A percentile compares a stretch with the other conserved stretches of the same genome.
These are phyloP conservation scores for Cladosporium sp. DNA, from an alignment of 2,329 filamentous ascomycete species.

Conservation along the genomic window DNA sequence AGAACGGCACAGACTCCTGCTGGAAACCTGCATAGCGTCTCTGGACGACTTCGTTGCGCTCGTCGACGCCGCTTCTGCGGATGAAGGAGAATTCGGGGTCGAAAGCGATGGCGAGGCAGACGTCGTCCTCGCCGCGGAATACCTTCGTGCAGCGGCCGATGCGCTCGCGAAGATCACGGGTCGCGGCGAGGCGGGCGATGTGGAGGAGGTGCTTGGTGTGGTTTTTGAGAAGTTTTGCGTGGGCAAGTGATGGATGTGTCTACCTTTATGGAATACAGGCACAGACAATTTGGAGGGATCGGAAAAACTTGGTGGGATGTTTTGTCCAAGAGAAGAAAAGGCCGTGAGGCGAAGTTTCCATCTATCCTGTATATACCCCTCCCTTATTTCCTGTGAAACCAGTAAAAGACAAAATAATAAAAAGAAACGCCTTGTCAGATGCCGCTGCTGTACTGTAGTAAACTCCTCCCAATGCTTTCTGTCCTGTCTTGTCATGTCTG, in stretches of 20 bases:
- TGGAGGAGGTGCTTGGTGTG: slow-evolving; percentile 92
- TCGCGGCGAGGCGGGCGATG: slow-evolving; percentile 76
- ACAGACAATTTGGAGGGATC: no score
- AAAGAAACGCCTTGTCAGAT: neutral
- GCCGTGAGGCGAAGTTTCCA: no score
- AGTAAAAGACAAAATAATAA: neutral
- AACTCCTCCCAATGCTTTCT: neutral
- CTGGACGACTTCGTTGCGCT: slow-evolving; percentile 63
- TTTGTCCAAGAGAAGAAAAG: neutral
- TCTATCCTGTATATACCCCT: no score
- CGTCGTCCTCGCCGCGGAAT: slow-evolving; percentile 85
- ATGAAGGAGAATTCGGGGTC: slow-evolving; percentile 8
- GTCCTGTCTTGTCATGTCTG: neutral
- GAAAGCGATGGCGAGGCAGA: slow-evolving; percentile 56
- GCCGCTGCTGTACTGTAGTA: neutral
- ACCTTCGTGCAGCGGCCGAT: slow-evolving; percentile 74
- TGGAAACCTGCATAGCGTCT: slow-evolving; percentile 67
- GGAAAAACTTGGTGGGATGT: neutral
- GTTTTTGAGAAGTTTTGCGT: slow-evolving; percentile 82
- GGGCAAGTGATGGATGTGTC: slow-evolving; percentile 37
- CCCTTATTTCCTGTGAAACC: no score
- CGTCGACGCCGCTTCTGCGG: slow-evolving; percentile 5
- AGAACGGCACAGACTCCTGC: slow-evolving; percentile 78
- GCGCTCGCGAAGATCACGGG: slow-evolving; percentile 86
- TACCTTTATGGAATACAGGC: no score